Evolutionary conservation across 2,329 filamentous ascomycete species (phyloP).

Genomic region (Apiospora marii): DNA sequence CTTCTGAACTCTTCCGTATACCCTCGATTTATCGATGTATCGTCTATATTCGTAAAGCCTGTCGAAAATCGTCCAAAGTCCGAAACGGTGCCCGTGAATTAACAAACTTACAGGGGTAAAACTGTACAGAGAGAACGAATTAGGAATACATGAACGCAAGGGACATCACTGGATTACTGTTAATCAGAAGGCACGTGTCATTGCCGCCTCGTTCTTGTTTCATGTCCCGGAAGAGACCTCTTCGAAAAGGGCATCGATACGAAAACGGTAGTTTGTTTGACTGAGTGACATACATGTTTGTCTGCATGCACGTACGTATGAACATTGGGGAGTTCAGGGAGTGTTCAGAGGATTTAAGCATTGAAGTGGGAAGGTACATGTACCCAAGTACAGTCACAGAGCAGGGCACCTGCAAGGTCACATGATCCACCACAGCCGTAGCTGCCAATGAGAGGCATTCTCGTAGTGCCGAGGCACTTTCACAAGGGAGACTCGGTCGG

Average conservation of each 20-base stretch:
- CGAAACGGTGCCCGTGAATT: too few relatives aligned
- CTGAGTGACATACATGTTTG: neutral
- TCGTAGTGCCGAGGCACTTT: constrained; percentile 10
- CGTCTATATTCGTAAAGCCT: too few relatives aligned
- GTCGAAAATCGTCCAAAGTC: too few relatives aligned
- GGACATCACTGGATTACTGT: neutral
- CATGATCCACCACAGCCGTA: neutral
- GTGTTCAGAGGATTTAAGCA: neutral
- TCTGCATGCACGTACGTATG: neutral
- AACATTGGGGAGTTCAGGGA: neutral
- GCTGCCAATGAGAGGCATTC: constrained; percentile 1
- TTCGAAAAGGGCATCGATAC: neutral
- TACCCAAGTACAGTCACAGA: too few relatives aligned
- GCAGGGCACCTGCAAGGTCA: too few relatives aligned
- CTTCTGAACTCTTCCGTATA: too few relatives aligned
- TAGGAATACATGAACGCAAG: neutral
- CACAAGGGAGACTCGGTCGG: constrained; percentile 19
- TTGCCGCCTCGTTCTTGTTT: neutral
- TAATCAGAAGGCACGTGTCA: neutral
- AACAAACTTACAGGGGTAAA: too few relatives aligned
- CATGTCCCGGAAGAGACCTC: neutral
- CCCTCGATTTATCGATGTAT: too few relatives aligned
- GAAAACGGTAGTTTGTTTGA: neutral
- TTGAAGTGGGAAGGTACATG: neutral
- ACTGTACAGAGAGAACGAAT: too few relatives aligned